Evolutionary conservation across 306 rosid species (phyloP).

Genomic region (Quillaja saponaria): DNA sequence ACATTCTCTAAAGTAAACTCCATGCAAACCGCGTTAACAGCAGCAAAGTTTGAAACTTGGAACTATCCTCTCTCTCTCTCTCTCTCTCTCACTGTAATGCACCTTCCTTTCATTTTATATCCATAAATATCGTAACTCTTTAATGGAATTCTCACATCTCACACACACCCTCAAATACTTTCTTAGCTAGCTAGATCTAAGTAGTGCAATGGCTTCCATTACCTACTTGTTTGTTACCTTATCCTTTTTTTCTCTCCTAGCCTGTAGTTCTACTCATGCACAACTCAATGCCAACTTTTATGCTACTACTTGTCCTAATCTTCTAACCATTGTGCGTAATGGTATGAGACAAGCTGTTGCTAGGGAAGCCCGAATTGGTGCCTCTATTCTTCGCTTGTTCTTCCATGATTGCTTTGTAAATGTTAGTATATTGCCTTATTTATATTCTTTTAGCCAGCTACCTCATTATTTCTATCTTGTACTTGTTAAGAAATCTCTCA

Average conservation of each 20-base stretch:
- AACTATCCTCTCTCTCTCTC: not conserved
- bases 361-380: constrained; percentile 55
- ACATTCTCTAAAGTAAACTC: not conserved
- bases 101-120: not conserved
- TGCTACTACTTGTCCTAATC: constrained; percentile 50
- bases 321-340: constrained; percentile 46
- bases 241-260: constrained; percentile 31
- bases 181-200: no score
- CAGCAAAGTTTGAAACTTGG: constrained; percentile 35
- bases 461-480: no score
- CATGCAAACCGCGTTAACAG: constrained; percentile 21
- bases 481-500: no score
- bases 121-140: constrained; percentile 23
- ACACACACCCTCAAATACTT: not conserved
- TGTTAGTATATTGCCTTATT: constrained; percentile 24
- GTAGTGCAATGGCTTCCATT: constrained; percentile 41
- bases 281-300: constrained; percentile 66
- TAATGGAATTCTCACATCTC: constrained; percentile 14
- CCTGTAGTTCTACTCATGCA: constrained; percentile 39
- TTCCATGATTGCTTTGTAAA: constrained; percentile 90
- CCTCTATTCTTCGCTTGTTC: constrained; percentile 81
- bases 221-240: constrained; percentile 24
- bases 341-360: constrained; percentile 45
- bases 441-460: no score
- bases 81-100: constrained; percentile 15